Evolutionary conservation across 148 eudicot genomes (phyloP).

Genomic region (Chenopodium suecicum): DNA sequence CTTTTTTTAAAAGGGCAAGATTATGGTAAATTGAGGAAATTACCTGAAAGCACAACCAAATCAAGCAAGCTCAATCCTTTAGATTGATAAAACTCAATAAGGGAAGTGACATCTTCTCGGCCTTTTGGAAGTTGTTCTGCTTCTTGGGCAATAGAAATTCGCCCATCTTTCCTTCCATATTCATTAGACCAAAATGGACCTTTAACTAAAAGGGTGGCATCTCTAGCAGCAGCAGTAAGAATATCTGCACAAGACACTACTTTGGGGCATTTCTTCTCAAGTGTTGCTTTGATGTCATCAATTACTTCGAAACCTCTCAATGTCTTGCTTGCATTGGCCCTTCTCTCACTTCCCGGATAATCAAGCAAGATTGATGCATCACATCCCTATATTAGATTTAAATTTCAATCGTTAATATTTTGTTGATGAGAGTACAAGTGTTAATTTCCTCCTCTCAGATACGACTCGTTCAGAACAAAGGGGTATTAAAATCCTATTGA

Average conservation of each 20-base stretch:
- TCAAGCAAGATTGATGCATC: conserved; percentile 69
- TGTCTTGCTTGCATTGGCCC: conserved; percentile 57
- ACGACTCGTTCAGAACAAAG: too few species aligned
- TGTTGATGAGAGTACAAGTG: not conserved
- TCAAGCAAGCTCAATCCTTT: conserved; percentile 58
- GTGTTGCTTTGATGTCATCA: conserved; percentile 52
- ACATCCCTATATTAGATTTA: conserved; percentile 54
- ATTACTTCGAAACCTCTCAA: conserved; percentile 71
- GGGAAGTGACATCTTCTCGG: conserved; percentile 50
- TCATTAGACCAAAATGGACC: conserved; percentile 73
- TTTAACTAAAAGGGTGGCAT: conserved; percentile 57
- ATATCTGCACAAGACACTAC: conserved; percentile 82
- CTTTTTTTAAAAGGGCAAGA: too few species aligned
- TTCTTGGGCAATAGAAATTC: conserved; percentile 48
- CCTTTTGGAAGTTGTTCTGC: conserved; percentile 54
- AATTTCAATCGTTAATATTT: not conserved
- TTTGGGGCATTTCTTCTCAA: conserved; percentile 61
- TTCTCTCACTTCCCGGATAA: conserved; percentile 53
- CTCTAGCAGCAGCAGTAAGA: conserved; percentile 69
- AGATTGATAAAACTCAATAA: conserved; percentile 69
- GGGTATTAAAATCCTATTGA: too few species aligned
- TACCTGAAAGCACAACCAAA: conserved; percentile 77
- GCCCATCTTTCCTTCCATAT: conserved; percentile 72
- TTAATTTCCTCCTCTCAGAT: not conserved
- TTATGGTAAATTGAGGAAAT: not conserved